Evolutionary conservation across 2,329 filamentous ascomycete species (phyloP), one percentile per base, ranked within the genome.

Genomic region (Podosphaera fusca): DNA sequence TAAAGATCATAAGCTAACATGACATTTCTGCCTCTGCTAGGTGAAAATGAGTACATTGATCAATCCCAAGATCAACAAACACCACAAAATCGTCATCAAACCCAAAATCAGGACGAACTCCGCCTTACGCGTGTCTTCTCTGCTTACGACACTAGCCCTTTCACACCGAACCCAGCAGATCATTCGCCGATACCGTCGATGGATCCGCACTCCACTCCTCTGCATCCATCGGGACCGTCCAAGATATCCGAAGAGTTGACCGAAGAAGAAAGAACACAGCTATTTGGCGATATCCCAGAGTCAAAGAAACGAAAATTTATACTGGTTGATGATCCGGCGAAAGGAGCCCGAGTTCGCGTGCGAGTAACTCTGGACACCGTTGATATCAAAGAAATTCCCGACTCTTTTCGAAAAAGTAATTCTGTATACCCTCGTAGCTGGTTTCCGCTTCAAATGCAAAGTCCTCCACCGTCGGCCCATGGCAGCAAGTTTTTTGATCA

Each of bases 221-320:
- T 59, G 14, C 60, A 59, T 33, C 57, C 59, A 9, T 53, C 58
- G 34, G 59, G 58, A 9, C 59, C 61, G 34, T 54, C 56, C 12
- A 62, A 62, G 47, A 55, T 58, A 70, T 45, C 70, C 69, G 51
- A 67, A 66, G 59, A 62, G 62, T 55, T 68, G 65, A 60, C 68
- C 65, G 64, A 70, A 67, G 64, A 70, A 66, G 77, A 79, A 60
- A 72, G 83, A 56, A 77, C 81, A 14, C 80, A 81, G 54, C 78
- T 95, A 50, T 95, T 95, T 69, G 87, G 87, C 54, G 84, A 92
- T 62, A 78, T 95, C 56, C 88, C 89, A 1, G 87, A 92, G 65
- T 82, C 84, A 56, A 95, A 94, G 72, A 87, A 87, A 66, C 84
- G 90, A 67, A 96, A 95, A 70, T 96, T 96, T 70, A 95, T 96